Percentiles rank a stretch among this genome's conserved stretches.
phyloP scores from a whole-genome alignment of 148 eudicot species.

The Chenopodium berlandieri region DNA sequence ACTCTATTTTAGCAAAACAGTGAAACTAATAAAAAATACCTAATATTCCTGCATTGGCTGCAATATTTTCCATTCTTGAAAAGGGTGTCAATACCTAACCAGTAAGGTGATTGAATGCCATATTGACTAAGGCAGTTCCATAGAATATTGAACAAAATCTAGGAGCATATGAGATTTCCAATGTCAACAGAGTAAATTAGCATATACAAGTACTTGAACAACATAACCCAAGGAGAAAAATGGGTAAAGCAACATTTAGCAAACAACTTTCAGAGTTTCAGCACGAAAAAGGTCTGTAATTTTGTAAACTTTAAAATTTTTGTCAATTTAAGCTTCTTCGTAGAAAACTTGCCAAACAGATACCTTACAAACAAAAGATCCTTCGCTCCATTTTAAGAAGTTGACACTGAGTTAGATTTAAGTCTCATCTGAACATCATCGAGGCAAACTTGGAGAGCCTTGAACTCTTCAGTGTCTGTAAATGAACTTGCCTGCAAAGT shows the following conservation, averaged over 20 bases:
- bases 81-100: no score
- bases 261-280: background rate
- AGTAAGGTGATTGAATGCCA: no score
- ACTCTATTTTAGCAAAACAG: no score
- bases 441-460: conserved; percentile 58
- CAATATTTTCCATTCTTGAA: no score
- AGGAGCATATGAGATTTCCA: no score
- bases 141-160: no score
- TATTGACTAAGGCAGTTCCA: no score
- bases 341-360: background rate
- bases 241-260: background rate
- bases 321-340: background rate
- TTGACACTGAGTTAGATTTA: conserved; percentile 19
- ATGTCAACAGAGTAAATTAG: no score
- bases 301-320: background rate
- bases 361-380: conserved; percentile 4
- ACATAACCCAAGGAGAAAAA: background rate
- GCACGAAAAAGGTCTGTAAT: no score
- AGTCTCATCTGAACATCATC: conserved; percentile 45
- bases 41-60: no score
- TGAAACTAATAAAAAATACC: no score
- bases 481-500: conserved; percentile 51
- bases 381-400: background rate
- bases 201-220: no score
- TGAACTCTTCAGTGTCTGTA: conserved; percentile 62